phyloP scores from a whole-genome alignment of 2,329 filamentous ascomycete genomes.

The Fusarium odoratissimum region DNA sequence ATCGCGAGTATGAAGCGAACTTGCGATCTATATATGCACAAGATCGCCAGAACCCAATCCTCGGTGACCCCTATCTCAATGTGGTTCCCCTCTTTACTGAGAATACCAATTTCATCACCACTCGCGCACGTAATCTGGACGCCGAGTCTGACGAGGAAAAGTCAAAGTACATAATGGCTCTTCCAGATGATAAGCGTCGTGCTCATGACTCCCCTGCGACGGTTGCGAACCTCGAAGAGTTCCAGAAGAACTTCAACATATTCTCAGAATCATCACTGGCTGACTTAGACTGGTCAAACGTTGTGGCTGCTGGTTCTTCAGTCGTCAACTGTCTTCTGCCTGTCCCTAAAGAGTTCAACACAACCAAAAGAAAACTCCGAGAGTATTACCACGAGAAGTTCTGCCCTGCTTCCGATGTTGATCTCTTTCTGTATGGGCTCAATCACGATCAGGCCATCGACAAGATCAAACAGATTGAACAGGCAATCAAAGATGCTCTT shows the following conservation, averaged over 20 bases:
- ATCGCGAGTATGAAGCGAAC: constrained; percentile 73
- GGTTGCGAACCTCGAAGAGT: constrained; percentile 74
- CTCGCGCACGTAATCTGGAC: constrained; percentile 70
- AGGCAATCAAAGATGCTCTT: constrained; percentile 78
- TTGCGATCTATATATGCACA: constrained; percentile 77
- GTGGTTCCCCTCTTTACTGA: constrained; percentile 73
- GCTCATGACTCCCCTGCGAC: constrained; percentile 73
- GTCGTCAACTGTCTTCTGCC: constrained; percentile 84
- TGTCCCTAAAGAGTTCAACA: constrained; percentile 70
- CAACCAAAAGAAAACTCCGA: constrained; percentile 71
- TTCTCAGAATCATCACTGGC: constrained; percentile 83
- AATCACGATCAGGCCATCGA: constrained; percentile 81
- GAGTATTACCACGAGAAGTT: constrained; percentile 86
- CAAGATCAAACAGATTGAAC: constrained; percentile 87
- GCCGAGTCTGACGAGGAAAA: constrained; percentile 70
- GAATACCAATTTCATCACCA: constrained; percentile 66
- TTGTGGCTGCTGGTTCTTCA: constrained; percentile 83
- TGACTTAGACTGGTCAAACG: constrained; percentile 84
- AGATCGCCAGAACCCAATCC: constrained; percentile 67
- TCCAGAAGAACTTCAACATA: constrained; percentile 81
- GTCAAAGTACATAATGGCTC: constrained; percentile 75
- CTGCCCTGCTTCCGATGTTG: constrained; percentile 86
- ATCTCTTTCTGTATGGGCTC: constrained; percentile 85
- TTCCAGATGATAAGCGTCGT: constrained; percentile 71
- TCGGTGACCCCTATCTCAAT: constrained; percentile 70